Percentiles rank a stretch among this genome's conserved stretches.
Conservation (phyloP, 2,329 filamentous ascomycete species). For the Boeremia exigua region DNA sequence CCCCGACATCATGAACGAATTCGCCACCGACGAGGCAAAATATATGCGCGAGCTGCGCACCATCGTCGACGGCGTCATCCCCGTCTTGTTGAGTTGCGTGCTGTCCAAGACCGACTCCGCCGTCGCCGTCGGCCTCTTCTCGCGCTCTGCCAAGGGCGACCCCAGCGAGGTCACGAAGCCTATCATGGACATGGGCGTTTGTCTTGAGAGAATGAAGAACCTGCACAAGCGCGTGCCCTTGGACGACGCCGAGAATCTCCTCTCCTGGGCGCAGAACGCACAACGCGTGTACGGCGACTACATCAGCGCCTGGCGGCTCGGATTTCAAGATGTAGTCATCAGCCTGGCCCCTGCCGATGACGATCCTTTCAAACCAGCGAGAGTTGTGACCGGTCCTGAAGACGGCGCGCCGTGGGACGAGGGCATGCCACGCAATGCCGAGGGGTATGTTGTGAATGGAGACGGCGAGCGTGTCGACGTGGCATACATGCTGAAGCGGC, state of each 20-base stretch:
- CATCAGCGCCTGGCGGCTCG: slow-evolving; percentile 85
- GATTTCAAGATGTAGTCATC: slow-evolving; percentile 92
- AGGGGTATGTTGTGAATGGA: slow-evolving; percentile 68
- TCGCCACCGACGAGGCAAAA: slow-evolving; percentile 81
- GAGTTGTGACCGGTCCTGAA: slow-evolving; percentile 51
- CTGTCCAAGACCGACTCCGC: slow-evolving; percentile 73
- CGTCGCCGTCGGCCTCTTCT: slow-evolving; percentile 71
- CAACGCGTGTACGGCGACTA: slow-evolving; percentile 85
- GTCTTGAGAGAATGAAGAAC: slow-evolving; percentile 81
- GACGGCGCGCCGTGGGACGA: slow-evolving; percentile 60
- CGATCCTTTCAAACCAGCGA: slow-evolving; percentile 58
- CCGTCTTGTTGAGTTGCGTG: slow-evolving; percentile 85
- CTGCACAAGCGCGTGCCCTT: slow-evolving; percentile 82
- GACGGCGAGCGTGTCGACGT: slow-evolving; percentile 93
- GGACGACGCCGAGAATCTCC: slow-evolving; percentile 71
- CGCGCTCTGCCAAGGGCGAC: slow-evolving; percentile 63
- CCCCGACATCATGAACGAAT: slow-evolving; percentile 77
- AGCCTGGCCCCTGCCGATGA: slow-evolving; percentile 82
- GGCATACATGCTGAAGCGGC: slow-evolving; percentile 87
- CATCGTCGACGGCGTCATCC: slow-evolving; percentile 91
- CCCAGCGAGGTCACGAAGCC: slow-evolving; percentile 73
- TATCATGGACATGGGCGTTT: slow-evolving; percentile 92
- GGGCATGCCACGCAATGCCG: slow-evolving; percentile 62
- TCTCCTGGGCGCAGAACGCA: slow-evolving; percentile 81
- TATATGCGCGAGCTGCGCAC: slow-evolving; percentile 93